Percentiles rank a stretch among this genome's conserved stretches.
phyloP scores from a whole-genome alignment of 352 stramenopile genomes.

The Phytophthora cactorum region DNA sequence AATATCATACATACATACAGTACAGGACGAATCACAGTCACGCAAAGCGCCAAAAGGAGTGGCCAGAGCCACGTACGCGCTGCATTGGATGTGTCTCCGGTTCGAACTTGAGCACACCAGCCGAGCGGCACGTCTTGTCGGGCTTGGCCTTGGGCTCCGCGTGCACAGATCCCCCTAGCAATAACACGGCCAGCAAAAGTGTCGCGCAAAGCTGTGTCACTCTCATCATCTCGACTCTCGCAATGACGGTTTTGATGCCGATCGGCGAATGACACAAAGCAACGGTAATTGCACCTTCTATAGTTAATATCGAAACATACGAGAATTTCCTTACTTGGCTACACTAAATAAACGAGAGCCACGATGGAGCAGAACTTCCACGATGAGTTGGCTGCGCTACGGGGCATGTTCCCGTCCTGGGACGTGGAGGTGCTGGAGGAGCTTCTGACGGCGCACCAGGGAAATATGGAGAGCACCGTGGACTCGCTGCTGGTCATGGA shows the following conservation, averaged over 20 bases:
- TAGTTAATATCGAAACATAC: slow-evolving; percentile 16
- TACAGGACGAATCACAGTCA: slow-evolving; percentile 6
- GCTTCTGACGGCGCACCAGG: slow-evolving; percentile 70
- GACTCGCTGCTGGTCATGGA: slow-evolving; percentile 82
- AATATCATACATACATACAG: slow-evolving; percentile 1
- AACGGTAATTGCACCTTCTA: slow-evolving; percentile 3
- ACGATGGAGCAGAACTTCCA: slow-evolving; percentile 68
- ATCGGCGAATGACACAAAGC: slow-evolving; percentile 9
- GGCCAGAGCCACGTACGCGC: slow-evolving; percentile 43
- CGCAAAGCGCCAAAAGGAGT: background rate
- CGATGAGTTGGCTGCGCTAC: slow-evolving; percentile 67
- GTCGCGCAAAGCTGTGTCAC: slow-evolving; percentile 12
- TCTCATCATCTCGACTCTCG: slow-evolving; percentile 23
- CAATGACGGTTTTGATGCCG: slow-evolving; percentile 17
- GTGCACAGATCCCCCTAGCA: slow-evolving; percentile 18
- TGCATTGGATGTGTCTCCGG: slow-evolving; percentile 64
- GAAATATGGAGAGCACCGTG: slow-evolving; percentile 76
- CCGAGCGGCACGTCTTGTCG: slow-evolving; percentile 57
- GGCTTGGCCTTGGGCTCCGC: slow-evolving; percentile 39
- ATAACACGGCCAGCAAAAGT: slow-evolving; percentile 31
- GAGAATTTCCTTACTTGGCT: slow-evolving; percentile 3
- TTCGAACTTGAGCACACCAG: slow-evolving; percentile 78
- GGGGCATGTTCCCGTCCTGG: slow-evolving; percentile 80
- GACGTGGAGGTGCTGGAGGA: slow-evolving; percentile 64
- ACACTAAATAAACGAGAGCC: slow-evolving; percentile 22